Base-by-base conservation (phyloP, 2,329 filamentous ascomycete species). In the Fusarium buxicola region DNA sequence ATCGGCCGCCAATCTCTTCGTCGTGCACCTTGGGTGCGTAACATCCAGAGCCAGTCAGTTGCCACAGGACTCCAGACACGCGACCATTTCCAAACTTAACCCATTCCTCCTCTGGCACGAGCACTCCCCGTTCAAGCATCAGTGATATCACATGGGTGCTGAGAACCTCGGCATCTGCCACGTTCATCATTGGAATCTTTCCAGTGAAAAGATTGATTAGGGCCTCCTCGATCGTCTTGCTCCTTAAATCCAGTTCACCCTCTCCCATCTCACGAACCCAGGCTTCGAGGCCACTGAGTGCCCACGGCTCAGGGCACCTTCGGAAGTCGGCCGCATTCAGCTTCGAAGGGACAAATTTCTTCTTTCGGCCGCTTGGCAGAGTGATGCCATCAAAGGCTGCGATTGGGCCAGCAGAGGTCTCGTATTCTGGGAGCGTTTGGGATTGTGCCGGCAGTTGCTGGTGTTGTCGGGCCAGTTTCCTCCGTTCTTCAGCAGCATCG, bases 111-210 rank as follows among this genome's bases (percentile, higher is more conserved):
- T 97, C 94, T 12, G 89, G 89, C 6, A 96, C 81, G 28, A 99
- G 80, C 10, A 92, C 92, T 34, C 89, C 89, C 8, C 89, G 87
- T 21, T 86, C 84, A 65, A 94, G 86, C 92, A 99, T 95, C 41
- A 89, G 86, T 51, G 87, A 82, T 3, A 96, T 88, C 1, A 97
- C 91, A 35, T 87, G 87, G 56, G 86, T 85, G 60, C 92, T 92
- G 47, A 99, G 82, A 1, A 89, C 90, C 74, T 99, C 95, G 1
- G 95, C 95, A 80, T 99, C 96, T 7, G 94, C 94, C 36, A 95
- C 94, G 69, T 99, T 98, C 92, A 99, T 97, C 1, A 93, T 99
- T 1, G 95, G 94, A 1, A 99, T 93, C 76, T 97, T 98, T 77
- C 92, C 86, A 2, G 92, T 96, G 75, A 99, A 98, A 7, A 99